A percentile compares a stretch with the other conserved stretches of the same genome.
phyloP scores from a whole-genome alignment of 495 filamentous ascomycete genomes.

The Aspergillus steynii region DNA sequence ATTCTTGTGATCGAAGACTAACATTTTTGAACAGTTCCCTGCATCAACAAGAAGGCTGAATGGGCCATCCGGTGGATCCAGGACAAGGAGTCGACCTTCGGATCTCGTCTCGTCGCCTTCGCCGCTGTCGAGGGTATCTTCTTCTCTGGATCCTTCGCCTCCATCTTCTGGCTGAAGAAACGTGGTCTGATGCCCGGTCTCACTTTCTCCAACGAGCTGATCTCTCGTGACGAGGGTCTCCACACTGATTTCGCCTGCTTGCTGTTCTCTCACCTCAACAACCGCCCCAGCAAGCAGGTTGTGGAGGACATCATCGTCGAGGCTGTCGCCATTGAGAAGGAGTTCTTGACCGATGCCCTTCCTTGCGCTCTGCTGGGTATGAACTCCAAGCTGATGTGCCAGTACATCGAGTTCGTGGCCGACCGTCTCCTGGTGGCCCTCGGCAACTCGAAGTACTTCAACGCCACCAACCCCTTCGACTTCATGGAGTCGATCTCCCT shows the following conservation, averaged over 20 bases:
- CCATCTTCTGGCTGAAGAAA: conserved; percentile 99
- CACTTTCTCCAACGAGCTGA: conserved; percentile 99
- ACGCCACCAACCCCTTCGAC: conserved; percentile 93
- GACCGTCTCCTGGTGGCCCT: conserved; percentile 90
- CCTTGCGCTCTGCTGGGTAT: conserved; percentile 92
- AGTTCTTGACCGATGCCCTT: conserved; percentile 95
- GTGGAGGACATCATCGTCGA: conserved; percentile 89
- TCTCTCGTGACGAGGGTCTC: conserved; percentile 98
- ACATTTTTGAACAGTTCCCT: conserved; percentile 81
- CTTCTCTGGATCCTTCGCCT: conserved; percentile 98
- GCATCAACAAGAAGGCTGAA: conserved; percentile 96
- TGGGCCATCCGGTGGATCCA: conserved; percentile 96
- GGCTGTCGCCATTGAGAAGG: conserved; percentile 92
- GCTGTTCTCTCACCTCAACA: conserved; percentile 91
- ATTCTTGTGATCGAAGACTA: conserved; percentile 29
- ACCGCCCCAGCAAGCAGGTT: conserved; percentile 78
- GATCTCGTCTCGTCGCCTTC: conserved; percentile 93
- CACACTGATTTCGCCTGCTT: conserved; percentile 99
- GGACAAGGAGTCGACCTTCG: conserved; percentile 90
- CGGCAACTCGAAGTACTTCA: conserved; percentile 91
- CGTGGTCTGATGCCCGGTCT: conserved; percentile 97
- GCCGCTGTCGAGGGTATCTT: conserved; percentile 99
- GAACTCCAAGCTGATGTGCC: conserved; percentile 96
- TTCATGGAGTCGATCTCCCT: conserved; percentile 99
- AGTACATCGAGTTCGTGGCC: conserved; percentile 99